phyloP scores from a whole-genome alignment of 108 stramenopile genomes.

The Schizochytrium sp. region DNA sequence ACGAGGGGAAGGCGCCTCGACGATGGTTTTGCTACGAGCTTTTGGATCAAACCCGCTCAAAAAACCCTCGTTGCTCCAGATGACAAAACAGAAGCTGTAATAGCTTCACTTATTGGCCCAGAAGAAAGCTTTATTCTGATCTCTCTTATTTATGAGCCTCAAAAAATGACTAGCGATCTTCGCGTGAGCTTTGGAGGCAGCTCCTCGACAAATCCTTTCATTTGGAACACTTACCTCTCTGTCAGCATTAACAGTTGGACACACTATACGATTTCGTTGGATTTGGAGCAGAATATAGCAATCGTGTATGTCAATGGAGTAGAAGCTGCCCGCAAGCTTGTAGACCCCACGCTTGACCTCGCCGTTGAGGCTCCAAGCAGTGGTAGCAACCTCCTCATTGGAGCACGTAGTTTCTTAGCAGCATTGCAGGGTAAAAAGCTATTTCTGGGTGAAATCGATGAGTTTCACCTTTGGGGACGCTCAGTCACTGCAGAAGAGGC shows the following conservation, averaged over 20 bases:
- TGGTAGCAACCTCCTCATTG: neutral
- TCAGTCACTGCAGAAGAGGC: slow-evolving; percentile 10
- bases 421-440: neutral
- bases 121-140: neutral
- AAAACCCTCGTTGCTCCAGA: neutral
- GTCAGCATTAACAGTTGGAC: neutral
- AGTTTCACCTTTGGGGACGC: slow-evolving; percentile 17
- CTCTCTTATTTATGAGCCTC: slow-evolving; percentile 19
- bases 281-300: neutral
- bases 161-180: neutral
- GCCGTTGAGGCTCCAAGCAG: neutral
- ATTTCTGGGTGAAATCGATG: neutral
- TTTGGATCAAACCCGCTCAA: neutral
- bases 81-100: neutral
- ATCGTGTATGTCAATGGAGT: neutral
- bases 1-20: neutral
- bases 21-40: neutral
- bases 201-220: neutral
- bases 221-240: slow-evolving; percentile 30
- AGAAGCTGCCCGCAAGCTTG: neutral
- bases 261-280: neutral
- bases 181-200: neutral
- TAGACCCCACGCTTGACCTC: neutral
- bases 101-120: slow-evolving; percentile 24
- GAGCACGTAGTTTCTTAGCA: neutral